These are phyloP conservation scores for Euclidium syriacum DNA, from an alignment of 345 rosid genomes.

Conservation along the genomic window DNA sequence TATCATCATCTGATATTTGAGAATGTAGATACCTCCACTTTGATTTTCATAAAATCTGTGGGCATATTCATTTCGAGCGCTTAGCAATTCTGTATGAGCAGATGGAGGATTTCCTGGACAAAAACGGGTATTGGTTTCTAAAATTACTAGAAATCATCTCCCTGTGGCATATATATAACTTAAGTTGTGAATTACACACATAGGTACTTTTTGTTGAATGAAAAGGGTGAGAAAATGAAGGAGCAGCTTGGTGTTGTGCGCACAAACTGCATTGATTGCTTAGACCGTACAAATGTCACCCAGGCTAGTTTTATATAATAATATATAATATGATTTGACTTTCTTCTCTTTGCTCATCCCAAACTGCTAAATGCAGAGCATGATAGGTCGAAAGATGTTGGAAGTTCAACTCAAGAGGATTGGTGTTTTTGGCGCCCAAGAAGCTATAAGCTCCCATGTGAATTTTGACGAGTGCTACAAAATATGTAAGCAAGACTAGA, in stretches of 20 bases:
- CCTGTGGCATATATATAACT: not conserved
- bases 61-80: slow-evolving; percentile 95
- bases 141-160: not conserved
- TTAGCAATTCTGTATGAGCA: slow-evolving; percentile 86
- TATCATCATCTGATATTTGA: too few species aligned
- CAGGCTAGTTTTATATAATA: slow-evolving; percentile 69
- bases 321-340: slow-evolving; percentile 15
- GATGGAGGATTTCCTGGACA: slow-evolving; percentile 75
- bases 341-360: slow-evolving; percentile 11
- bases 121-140: slow-evolving; percentile 55
- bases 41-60: slow-evolving; percentile 87
- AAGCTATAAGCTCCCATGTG: slow-evolving; percentile 71
- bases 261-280: slow-evolving; percentile 97
- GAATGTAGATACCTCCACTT: slow-evolving; percentile 94
- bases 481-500: slow-evolving; percentile 90
- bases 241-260: slow-evolving; percentile 92
- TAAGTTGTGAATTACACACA: slow-evolving; percentile 16
- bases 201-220: slow-evolving; percentile 86
- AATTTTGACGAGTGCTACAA: slow-evolving; percentile 81
- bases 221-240: slow-evolving; percentile 91
- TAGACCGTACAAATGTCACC: slow-evolving; percentile 97
- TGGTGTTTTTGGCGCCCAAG: slow-evolving; percentile 89
- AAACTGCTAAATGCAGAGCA: slow-evolving; percentile 58
- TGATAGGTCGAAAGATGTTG: slow-evolving; percentile 85
- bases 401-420: slow-evolving; percentile 88